Conservation (phyloP, 306 rosid genomes). For the Prosopis cineraria region DNA sequence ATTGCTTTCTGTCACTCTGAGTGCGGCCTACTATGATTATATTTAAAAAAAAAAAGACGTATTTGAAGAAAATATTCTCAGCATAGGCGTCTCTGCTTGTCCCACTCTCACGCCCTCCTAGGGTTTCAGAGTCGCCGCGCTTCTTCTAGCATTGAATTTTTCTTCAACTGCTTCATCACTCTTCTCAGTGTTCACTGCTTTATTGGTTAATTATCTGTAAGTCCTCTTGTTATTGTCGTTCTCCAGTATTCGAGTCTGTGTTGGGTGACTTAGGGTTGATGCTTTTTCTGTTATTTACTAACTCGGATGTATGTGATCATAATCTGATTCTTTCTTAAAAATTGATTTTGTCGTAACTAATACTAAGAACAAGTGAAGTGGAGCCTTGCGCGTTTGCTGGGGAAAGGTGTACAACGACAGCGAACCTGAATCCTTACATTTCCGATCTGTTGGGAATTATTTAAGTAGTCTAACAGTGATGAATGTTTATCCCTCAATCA, state of each 20-base stretch:
- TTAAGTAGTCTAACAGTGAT: background rate
- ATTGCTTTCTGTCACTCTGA: background rate
- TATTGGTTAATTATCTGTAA: slow-evolving; percentile 41
- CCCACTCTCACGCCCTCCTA: slow-evolving; percentile 63
- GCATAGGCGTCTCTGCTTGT: slow-evolving; percentile 57
- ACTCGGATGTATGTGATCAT: slow-evolving; percentile 17
- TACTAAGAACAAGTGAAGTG: background rate
- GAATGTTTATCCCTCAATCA: background rate
- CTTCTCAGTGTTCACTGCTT: slow-evolving; percentile 34
- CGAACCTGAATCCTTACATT: background rate
- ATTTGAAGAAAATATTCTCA: slow-evolving; percentile 31
- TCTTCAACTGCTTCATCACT: slow-evolving; percentile 28
- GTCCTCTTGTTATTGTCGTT: slow-evolving; percentile 14
- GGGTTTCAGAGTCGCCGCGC: slow-evolving; percentile 87
- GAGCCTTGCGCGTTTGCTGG: background rate
- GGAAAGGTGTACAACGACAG: background rate
- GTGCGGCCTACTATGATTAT: slow-evolving; percentile 40
- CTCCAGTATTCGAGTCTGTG: background rate
- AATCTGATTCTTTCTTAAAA: background rate
- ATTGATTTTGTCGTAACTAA: background rate
- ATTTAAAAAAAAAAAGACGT: slow-evolving; percentile 19
- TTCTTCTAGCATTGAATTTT: background rate
- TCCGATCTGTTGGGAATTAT: background rate
- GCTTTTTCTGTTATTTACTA: background rate
- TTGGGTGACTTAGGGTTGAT: slow-evolving; percentile 12